phyloP scores from a whole-genome alignment of 2,329 filamentous ascomycete genomes.

The Fusarium irregulare region DNA sequence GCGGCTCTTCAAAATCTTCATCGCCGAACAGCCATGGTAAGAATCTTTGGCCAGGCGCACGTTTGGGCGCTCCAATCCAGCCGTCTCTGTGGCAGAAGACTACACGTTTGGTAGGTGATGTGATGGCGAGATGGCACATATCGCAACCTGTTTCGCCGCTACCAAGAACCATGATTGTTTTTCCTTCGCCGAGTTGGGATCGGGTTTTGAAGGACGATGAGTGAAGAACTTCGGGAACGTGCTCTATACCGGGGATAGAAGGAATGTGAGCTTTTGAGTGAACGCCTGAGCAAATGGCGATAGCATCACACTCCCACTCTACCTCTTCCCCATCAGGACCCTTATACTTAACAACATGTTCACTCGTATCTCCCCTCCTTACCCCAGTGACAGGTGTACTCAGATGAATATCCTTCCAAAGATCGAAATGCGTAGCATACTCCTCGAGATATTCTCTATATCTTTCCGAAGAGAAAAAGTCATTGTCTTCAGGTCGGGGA shows the following conservation, averaged over 20 bases:
- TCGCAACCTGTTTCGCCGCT: background rate
- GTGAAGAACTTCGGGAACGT: background rate
- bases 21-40: background rate
- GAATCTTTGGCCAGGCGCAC: background rate
- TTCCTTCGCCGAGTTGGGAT: background rate
- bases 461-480: background rate
- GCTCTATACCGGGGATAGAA: background rate
- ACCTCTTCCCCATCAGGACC: background rate
- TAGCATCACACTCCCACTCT: slow-evolving; percentile 7
- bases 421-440: background rate
- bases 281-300: background rate
- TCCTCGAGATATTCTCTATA: slow-evolving; percentile 1
- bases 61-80: slow-evolving; percentile 7
- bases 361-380: background rate
- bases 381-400: background rate
- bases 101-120: slow-evolving; percentile 1
- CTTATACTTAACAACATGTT: background rate
- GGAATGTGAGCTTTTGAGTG: slow-evolving; percentile 3
- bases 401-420: background rate
- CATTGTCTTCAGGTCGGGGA: background rate
- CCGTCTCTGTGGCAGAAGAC: background rate
- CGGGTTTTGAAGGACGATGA: slow-evolving; percentile 3
- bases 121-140: slow-evolving; percentile 11
- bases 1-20: background rate
- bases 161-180: slow-evolving; percentile 3